These are phyloP conservation scores for Fusarium avenaceum DNA, from an alignment of 2,329 filamentous ascomycete species.

Conservation along the genomic window DNA sequence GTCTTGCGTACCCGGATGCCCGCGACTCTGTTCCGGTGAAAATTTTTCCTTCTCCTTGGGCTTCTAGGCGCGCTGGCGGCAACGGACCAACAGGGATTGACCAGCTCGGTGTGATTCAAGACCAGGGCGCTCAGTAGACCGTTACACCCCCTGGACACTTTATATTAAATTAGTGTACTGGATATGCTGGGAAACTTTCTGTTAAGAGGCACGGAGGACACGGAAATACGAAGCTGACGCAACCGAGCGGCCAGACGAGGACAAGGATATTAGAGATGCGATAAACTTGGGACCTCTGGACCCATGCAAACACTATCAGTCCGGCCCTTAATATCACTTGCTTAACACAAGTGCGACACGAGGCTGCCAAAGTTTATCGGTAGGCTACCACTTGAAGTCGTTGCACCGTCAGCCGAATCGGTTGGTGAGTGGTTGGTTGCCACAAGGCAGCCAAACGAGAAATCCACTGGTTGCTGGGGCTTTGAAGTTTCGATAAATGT, in stretches of 20 bases:
- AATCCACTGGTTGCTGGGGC: conserved; percentile 41
- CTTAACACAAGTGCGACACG: conserved; percentile 40
- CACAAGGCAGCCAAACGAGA: conserved; percentile 30
- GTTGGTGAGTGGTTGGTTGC: conserved; percentile 32
- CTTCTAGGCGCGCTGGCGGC: conserved; percentile 51
- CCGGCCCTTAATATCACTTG: conserved; percentile 38
- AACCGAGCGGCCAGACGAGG: conserved; percentile 35
- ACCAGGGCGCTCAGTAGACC: conserved; percentile 44
- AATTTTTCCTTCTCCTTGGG: conserved; percentile 50
- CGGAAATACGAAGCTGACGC: conserved; percentile 49
- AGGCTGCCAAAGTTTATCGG: conserved; percentile 39
- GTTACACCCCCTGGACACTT: conserved; percentile 41
- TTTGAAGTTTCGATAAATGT: conserved; percentile 25
- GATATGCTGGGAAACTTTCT: conserved; percentile 17
- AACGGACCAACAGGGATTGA: conserved; percentile 45
- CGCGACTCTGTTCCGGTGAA: conserved; percentile 50
- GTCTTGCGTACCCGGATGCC: conserved; percentile 48
- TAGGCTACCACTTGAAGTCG: conserved; percentile 37
- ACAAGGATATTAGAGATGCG: conserved; percentile 26
- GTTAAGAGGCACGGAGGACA: conserved; percentile 22
- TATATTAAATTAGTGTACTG: conserved; percentile 31
- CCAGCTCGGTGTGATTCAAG: conserved; percentile 51
- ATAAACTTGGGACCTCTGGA: conserved; percentile 29
- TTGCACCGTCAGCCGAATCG: conserved; percentile 31
- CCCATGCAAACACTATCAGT: conserved; percentile 40